Conservation (phyloP, 352 stramenopile genomes). For the Globisporangium polare region DNA sequence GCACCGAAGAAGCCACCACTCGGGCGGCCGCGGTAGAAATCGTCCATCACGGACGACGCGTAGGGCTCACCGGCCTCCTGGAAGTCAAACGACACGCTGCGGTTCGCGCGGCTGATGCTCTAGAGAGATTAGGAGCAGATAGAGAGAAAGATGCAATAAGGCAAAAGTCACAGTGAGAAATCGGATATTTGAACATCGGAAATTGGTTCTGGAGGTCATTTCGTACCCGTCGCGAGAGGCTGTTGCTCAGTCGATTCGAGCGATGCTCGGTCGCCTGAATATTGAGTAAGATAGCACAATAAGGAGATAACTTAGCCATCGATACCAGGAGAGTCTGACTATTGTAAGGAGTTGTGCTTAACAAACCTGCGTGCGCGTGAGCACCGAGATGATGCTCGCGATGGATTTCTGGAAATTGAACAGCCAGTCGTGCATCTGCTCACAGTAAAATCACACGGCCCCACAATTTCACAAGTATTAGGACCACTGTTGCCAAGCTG, state of each 20-base stretch:
- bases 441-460: background rate
- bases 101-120: conserved; percentile 66
- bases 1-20: conserved; percentile 41
- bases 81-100: conserved; percentile 75
- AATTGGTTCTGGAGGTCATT: background rate
- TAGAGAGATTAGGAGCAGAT: conserved; percentile 17
- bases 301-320: background rate
- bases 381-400: conserved; percentile 75
- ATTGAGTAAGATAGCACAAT: background rate
- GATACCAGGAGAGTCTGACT: background rate
- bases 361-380: conserved; percentile 55
- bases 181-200: background rate
- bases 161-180: background rate
- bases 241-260: conserved; percentile 44
- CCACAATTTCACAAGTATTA: conserved; percentile 31
- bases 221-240: conserved; percentile 54
- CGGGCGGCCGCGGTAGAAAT: conserved; percentile 46
- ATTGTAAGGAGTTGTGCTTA: background rate
- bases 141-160: background rate
- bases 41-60: conserved; percentile 32
- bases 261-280: conserved; percentile 35
- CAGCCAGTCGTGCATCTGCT: conserved; percentile 85
- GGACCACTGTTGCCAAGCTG: too few relatives aligned
- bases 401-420: conserved; percentile 90
- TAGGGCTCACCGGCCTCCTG: conserved; percentile 53